Conservation (phyloP, 306 rosid genomes). For the Lablab purpureus region DNA sequence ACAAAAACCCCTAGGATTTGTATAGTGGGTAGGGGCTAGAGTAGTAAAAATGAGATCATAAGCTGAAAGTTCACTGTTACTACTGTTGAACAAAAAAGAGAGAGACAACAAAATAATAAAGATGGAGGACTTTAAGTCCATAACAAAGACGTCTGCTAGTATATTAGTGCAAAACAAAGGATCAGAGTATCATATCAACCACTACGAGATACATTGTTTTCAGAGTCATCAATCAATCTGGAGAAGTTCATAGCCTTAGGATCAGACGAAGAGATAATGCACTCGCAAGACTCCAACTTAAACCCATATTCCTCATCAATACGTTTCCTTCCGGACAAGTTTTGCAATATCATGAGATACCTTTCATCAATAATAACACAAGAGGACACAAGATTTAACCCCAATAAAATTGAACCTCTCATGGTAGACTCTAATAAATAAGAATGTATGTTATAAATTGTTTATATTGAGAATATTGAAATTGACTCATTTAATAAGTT, state of each 20-base stretch:
- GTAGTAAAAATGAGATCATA: not conserved
- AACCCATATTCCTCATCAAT: not conserved
- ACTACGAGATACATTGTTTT: not conserved
- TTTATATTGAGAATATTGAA: no score
- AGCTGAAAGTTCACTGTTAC: not conserved
- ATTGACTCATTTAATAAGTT: no score
- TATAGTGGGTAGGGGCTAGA: not conserved
- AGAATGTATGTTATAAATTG: not conserved
- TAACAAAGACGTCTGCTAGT: not conserved
- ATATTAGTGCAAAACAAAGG: not conserved
- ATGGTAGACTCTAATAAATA: conserved; percentile 21
- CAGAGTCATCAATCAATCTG: not conserved
- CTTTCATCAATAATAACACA: not conserved
- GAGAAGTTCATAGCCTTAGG: not conserved
- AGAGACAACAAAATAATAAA: not conserved
- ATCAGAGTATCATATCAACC: not conserved
- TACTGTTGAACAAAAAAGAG: not conserved
- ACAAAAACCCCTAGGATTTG: not conserved
- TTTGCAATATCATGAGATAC: not conserved
- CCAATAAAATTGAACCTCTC: not conserved
- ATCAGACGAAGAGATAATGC: conserved; percentile 10
- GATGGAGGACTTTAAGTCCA: not conserved
- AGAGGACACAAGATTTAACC: not conserved
- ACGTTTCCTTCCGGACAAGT: not conserved
- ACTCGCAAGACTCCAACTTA: not conserved